Conservation (phyloP, 2,329 filamentous ascomycete genomes). For the Phoma sp. region DNA sequence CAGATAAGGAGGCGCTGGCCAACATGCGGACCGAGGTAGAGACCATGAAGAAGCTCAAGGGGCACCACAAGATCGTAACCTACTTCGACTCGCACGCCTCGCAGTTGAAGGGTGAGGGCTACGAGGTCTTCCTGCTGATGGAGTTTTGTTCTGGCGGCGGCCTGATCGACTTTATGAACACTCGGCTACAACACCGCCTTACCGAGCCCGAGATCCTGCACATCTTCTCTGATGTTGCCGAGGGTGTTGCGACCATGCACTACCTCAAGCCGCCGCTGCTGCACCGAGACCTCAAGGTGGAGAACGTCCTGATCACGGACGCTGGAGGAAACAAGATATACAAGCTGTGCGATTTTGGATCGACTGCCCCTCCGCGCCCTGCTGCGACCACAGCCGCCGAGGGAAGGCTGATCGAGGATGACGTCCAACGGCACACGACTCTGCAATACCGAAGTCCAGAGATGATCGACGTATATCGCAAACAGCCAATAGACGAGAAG, state of each 20-base stretch:
- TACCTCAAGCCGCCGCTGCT: slow-evolving; percentile 93
- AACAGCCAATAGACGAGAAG: slow-evolving; percentile 97
- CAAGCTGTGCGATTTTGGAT: slow-evolving; percentile 98
- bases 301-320: slow-evolving; percentile 90
- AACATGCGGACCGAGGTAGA: slow-evolving; percentile 99
- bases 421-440: slow-evolving; percentile 95
- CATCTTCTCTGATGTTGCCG: slow-evolving; percentile 95
- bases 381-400: slow-evolving; percentile 87
- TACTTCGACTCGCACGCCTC: slow-evolving; percentile 99
- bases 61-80: slow-evolving; percentile 93
- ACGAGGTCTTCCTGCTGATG: slow-evolving; percentile 98
- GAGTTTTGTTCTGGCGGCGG: slow-evolving; percentile 95
- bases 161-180: slow-evolving; percentile 99
- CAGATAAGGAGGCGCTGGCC: slow-evolving; percentile 91
- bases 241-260: slow-evolving; percentile 98
- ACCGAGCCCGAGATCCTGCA: slow-evolving; percentile 97
- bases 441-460: slow-evolving; percentile 97
- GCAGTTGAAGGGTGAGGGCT: slow-evolving; percentile 88
- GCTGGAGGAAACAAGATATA: slow-evolving; percentile 74
- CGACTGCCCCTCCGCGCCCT: slow-evolving; percentile 80
- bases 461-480: slow-evolving; percentile 98
- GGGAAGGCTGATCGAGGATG: slow-evolving; percentile 92
- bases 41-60: slow-evolving; percentile 99
- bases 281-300: slow-evolving; percentile 95
- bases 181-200: slow-evolving; percentile 90